These are phyloP conservation scores for Microbotryomycetes sp. DNA, from an alignment of 1,284 basidiomycete species.

Conservation along the genomic window DNA sequence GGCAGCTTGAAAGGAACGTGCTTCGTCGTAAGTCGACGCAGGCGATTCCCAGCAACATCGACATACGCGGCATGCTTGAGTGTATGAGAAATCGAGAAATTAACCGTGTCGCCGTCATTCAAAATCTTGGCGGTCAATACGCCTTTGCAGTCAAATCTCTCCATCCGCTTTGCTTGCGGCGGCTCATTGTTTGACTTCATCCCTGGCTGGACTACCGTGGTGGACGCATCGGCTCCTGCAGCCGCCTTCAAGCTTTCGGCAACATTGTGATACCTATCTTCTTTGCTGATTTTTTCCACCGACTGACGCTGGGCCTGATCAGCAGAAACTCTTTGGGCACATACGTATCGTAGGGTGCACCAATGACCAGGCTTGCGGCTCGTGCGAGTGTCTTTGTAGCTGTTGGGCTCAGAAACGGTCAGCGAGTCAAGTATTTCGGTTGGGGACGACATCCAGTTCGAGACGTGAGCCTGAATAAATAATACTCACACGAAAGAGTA, in stretches of 20 bases:
- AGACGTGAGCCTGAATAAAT: not conserved
- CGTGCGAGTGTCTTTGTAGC: conserved; percentile 9
- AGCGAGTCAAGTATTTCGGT: not conserved
- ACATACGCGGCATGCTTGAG: conserved; percentile 4
- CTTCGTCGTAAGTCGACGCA: not conserved
- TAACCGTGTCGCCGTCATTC: not conserved
- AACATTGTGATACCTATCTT: not conserved
- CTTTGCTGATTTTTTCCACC: not conserved
- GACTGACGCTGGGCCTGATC: conserved; percentile 2
- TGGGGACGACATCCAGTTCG: not conserved
- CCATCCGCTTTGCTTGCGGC: conserved; percentile 3
- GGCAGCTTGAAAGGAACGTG: not conserved
- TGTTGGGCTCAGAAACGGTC: not conserved
- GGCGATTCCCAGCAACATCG: conserved; percentile 10
- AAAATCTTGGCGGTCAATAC: conserved; percentile 6
- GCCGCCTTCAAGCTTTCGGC: not conserved
- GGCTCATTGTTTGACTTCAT: not conserved
- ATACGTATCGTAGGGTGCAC: conserved; percentile 8
- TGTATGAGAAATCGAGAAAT: conserved; percentile 1
- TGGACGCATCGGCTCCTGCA: not conserved
- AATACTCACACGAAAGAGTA: conserved; percentile 9
- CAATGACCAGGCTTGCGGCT: conserved; percentile 1
- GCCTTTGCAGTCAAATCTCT: conserved; percentile 7
- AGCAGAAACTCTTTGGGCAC: conserved; percentile 3
- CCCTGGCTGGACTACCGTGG: not conserved